Base-by-base conservation (phyloP, 2,329 filamentous ascomycete species). In the Aspergillus quadricinctus region DNA sequence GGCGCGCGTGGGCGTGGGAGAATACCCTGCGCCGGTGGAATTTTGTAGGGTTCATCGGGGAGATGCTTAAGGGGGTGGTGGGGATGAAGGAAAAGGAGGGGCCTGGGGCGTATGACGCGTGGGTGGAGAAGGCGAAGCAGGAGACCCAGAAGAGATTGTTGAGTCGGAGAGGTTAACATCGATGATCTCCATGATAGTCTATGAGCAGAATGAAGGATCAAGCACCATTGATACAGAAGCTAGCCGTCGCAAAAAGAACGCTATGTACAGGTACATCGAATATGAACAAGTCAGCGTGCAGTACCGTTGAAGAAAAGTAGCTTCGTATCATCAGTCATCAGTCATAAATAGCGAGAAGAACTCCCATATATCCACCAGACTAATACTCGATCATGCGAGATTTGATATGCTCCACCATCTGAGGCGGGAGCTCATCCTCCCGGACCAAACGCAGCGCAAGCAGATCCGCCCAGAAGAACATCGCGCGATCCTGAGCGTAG, bases 401-500 rank as follows among this genome's bases (percentile, higher is more conserved):
- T 57, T 93, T 95, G 58, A 95, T 69, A 68, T 80, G 82, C 51
- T 75, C 70, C 62, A 81, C 77, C 67, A 96, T 67, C n/a, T 80
- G 79, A 62, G 83, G 80, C 0, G 92, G 91, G 62, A 99, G 75
- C 25, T 97, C 91, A 63, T 92, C 88, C 59, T 80, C 73, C 69
- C 82, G 85, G 41, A 94, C 80, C 41, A 99, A 75, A 0, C 92
- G 92, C 73, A 96, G 74, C 54, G 81, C 78, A 55, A 97, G 77
- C 52, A 91, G 86, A 76, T 99, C 94, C 1, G 92, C 92, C 89
- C 93, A 95, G 76, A 99, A 94, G 75, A 97, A 94, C 77, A 94
- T 80, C 0, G 91, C 92, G 14, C 94, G 82, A 62, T 97, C 90
- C 74, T 96, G 90, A 7, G 94, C 87, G 75, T 97, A 99, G 10